phyloP scores from a whole-genome alignment of 371 early-diverging fungal species.

The Sporodiniella umbellata region DNA sequence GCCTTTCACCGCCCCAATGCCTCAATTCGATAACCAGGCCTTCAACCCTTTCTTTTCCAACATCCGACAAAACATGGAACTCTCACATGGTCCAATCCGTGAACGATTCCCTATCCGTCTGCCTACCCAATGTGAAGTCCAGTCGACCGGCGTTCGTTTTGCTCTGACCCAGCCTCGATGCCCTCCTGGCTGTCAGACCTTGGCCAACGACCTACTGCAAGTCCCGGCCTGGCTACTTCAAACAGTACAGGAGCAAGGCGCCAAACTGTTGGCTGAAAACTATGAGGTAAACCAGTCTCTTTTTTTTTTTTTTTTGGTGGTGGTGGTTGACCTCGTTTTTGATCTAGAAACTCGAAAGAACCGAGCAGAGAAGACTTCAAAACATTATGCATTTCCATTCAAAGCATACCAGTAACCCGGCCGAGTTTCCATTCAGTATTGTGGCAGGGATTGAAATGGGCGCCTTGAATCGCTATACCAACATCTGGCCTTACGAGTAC shows the following conservation, averaged over 20 bases:
- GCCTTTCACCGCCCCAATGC: constrained; percentile 41
- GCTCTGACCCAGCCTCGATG: constrained; percentile 13
- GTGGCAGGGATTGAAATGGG: constrained; percentile 67
- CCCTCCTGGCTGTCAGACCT: constrained; percentile 21
- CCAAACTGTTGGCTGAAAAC: constrained; percentile 34
- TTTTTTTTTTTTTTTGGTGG: background rate
- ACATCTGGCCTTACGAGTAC: constrained; percentile 74
- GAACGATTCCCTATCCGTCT: constrained; percentile 35
- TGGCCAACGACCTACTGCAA: constrained; percentile 5
- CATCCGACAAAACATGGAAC: constrained; percentile 40
- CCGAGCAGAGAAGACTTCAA: constrained; percentile 61
- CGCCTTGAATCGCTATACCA: constrained; percentile 70
- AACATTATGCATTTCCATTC: constrained; percentile 59
- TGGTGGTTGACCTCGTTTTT: too few species aligned
- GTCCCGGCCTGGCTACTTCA: constrained; percentile 33
- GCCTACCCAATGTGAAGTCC: constrained; percentile 27
- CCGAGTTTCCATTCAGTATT: constrained; percentile 55
- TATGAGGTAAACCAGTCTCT: constrained; percentile 34
- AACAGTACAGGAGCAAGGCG: constrained; percentile 25
- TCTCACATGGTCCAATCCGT: constrained; percentile 33
- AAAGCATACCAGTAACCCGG: constrained; percentile 34
- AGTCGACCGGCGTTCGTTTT: constrained; percentile 2
- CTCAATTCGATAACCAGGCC: constrained; percentile 36
- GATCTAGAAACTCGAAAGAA: constrained; percentile 51
- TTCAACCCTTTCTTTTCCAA: constrained; percentile 44